Evolutionary conservation across 1,139 yeast species (phyloP), one percentile per base, ranked within the genome.

Genomic region (Protomyces inundatus): DNA sequence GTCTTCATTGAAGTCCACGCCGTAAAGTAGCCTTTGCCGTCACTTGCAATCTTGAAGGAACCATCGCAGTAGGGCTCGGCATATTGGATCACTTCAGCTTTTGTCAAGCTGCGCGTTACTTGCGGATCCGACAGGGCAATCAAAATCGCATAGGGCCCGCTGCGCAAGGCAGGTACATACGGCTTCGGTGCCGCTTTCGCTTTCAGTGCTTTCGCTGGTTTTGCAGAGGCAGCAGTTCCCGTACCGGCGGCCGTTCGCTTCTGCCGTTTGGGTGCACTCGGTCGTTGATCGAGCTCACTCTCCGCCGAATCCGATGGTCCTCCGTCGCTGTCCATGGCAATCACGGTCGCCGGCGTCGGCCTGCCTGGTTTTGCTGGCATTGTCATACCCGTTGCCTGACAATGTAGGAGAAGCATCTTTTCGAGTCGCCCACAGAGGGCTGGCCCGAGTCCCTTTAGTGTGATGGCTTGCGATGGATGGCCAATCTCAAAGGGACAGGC

Each of bases 71-170:
- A 86, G 3, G 81, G 81, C 4, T 84, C 76, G 0, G 91, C 96
- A 35, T 74, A 72, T 32, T 80, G 73, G 5, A 81, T 76, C 7
- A 90, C 81, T 59, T 84, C 87, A 9, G 82, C 82, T 71, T 84
- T 87, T 4, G 84, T 80, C 71, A 88, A 73, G 1, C 78, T 76
- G 7, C 66, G 66, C 0, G 90, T 90, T 34, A 72, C 71, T 33
- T 79, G 70, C 0, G 74, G 74, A 53, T 83, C 77, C 61, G 82
- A 78, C 12, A 93, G 74, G 0, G 87, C 87, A 30, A 90, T 69
- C 46, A 93, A 71, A 5, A 93, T 87, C 0, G 95, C 97, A 75
- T 88, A 93, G 0, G 90, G 95, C 0, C 98, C 97, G 0, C 96
- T 84, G 51, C 95, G 77, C 67, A 84, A 84, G 54, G 81, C 80